Evolutionary conservation across 331 rosid genomes (phyloP).

Genomic region (Dryas integrifolia): DNA sequence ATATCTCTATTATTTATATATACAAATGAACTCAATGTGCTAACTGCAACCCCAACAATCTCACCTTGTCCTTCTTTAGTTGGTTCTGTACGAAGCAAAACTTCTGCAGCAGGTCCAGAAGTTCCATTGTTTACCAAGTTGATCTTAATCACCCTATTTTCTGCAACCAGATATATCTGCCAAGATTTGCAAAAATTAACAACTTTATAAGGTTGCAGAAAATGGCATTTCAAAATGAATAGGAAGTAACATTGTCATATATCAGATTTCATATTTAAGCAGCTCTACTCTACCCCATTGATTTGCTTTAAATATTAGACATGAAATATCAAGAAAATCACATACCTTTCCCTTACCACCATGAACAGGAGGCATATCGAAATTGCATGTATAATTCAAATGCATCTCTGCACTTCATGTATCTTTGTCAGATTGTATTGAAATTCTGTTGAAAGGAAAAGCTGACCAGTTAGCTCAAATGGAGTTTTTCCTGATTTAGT

Average conservation of each 20-base stretch:
- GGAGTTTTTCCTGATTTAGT: no score
- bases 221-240: not conserved
- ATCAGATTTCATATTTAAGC: not conserved
- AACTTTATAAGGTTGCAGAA: not conserved
- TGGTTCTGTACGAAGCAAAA: conserved; percentile 47
- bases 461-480: no score
- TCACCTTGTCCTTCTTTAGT: conserved; percentile 40
- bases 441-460: no score
- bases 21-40: conserved; percentile 47
- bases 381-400: conserved; percentile 48
- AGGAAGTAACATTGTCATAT: not conserved
- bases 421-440: no score
- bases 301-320: not conserved
- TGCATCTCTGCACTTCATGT: conserved; percentile 15
- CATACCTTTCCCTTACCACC: conserved; percentile 56
- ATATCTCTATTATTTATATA: conserved; percentile 49
- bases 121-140: conserved; percentile 36
- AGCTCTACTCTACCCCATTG: not conserved
- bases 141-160: conserved; percentile 56
- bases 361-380: conserved; percentile 45
- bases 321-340: not conserved
- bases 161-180: conserved; percentile 76
- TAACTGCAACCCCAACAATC: conserved; percentile 61
- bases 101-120: conserved; percentile 37
- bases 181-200: conserved; percentile 15